Evolutionary conservation across 208 protist species (phyloP), one percentile per base, ranked within the genome.

Genomic region (Leishmania guyanensis): DNA sequence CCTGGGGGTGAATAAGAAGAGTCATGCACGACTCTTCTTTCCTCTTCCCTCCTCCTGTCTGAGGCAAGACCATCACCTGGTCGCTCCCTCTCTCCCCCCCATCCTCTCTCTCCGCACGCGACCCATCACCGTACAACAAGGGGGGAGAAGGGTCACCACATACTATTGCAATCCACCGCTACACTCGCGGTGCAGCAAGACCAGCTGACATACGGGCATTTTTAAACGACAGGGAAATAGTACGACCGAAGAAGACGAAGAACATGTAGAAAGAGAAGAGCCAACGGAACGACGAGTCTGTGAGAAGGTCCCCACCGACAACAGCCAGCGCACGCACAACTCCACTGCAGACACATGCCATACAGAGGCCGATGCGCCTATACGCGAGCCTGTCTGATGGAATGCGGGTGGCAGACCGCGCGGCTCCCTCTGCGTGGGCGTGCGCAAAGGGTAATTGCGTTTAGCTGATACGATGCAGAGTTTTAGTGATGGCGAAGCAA

Each of bases 231-330:
- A 36, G 60, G n/a, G 26, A 17, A 36, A 10, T 36, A 36, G 60
- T n/a, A 65, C 60, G 17, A 8, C 60, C n/a, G n/a, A 60, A 36
- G 43, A 56, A 70, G 5, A 16, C 51, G 29, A 70, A 71, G 26
- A n/a, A 70, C 62, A 80, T 80, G 33, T 5, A 68, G 43, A 20
- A 51, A 39, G 50, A 66, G 33, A 56, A 84, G 50, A 75, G n/a
- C 50, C 26, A 69, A 58, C 39, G 33, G 58, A 77, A 51, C 72
- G n/a, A 36, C 51, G 76, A 76, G 43, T 65, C 72, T 68, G 72
- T 71, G 73, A 77, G 43, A 75, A 60, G 46, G n/a, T 71, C n/a
- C 60, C 8, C n/a, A 56, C 48, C n/a, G 9, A 60, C 26, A 39
- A 50, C 17, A 17, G 48, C 48, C 26, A 22, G 36, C 48, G 33